A percentile compares a stretch with the other conserved stretches of the same genome.
Evolutionary conservation across 768 basidiomycete species (phyloP).

Genomic region (Pleurotus salmoneostramineus): DNA sequence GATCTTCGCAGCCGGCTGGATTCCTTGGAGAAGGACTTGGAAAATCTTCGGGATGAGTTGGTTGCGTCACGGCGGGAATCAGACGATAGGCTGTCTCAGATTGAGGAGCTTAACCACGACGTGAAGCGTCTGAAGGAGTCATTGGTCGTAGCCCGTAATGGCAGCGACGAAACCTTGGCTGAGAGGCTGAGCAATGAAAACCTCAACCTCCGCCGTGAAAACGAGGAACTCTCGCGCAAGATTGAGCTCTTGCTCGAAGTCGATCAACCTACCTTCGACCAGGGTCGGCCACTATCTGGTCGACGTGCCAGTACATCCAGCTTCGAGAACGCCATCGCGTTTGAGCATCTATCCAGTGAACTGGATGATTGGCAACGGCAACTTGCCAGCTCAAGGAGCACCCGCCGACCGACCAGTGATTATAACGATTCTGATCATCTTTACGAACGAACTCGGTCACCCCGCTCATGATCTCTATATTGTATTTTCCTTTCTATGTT

Average conservation of each 20-base stretch:
- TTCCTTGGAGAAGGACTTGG: slow-evolving; percentile 70
- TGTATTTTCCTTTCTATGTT: slow-evolving; percentile 34
- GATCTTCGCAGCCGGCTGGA: slow-evolving; percentile 74
- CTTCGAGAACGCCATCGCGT: slow-evolving; percentile 75
- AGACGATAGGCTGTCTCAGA: slow-evolving; percentile 69
- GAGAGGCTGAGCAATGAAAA: slow-evolving; percentile 87
- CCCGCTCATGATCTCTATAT: slow-evolving; percentile 35
- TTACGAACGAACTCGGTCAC: slow-evolving; percentile 59
- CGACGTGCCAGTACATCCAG: slow-evolving; percentile 73
- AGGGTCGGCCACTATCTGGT: slow-evolving; percentile 58
- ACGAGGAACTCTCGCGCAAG: slow-evolving; percentile 88
- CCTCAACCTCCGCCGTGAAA: slow-evolving; percentile 73
- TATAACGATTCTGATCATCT: slow-evolving; percentile 54
- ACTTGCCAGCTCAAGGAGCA: slow-evolving; percentile 74
- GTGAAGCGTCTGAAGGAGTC: slow-evolving; percentile 73
- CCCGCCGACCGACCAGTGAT: slow-evolving; percentile 67
- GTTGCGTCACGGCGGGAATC: slow-evolving; percentile 73
- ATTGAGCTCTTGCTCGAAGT: slow-evolving; percentile 86
- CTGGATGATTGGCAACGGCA: slow-evolving; percentile 86
- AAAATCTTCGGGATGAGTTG: slow-evolving; percentile 64
- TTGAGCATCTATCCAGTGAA: slow-evolving; percentile 77
- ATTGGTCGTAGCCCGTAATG: slow-evolving; percentile 69
- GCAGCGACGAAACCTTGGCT: slow-evolving; percentile 70
- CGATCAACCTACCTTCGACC: slow-evolving; percentile 71
- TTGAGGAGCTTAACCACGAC: slow-evolving; percentile 79